Base-by-base conservation (phyloP, 2,329 filamentous ascomycete species). In the Microdochium nivale region DNA sequence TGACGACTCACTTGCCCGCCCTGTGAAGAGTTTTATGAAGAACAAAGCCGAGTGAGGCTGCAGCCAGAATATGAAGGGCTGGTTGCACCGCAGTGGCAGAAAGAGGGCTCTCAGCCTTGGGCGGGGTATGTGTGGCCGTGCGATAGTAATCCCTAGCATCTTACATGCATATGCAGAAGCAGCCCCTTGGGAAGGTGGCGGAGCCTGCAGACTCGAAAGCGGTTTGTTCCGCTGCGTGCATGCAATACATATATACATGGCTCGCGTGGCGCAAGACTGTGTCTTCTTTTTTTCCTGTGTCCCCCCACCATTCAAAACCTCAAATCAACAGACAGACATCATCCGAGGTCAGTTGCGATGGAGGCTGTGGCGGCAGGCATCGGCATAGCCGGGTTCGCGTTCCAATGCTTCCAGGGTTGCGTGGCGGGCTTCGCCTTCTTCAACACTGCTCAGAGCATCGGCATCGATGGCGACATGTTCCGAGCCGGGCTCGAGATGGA, bases 401-500 rank as follows among this genome's bases (percentile, higher is more conserved):
- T 55, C 33, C 50, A 58, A 47, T 33, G 51, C 3, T 58, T 58
- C 46, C 53, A 51, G 8, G 55, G 52, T 2, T 58, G 56, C 48
- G 49, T 58, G 10, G 50, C 51, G 32, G 57, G 54, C 7, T 49
- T 57, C 25, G 54, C 54, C 32, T 56, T 57, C 47, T 56, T 59
- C 46, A 52, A 50, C 23, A 54, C 55, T 3, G 55, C 55, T 10
- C 55, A 57, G 49, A 50, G 55, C 25, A 59, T 59, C 30, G 57
- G 57, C 24, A 40, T 52, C 14, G 57, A 59, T 47, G 57, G 54
- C 24, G 56, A 58, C 48, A 48, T 59, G 7, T 50, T 59, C 21
- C 52, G 51, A 13, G 53, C 56, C 3, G 53, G 53, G 7, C 50
- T 59, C 13, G 56, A 58, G 46, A 54, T 58, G n/a, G 56, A 59